Base-by-base conservation (phyloP, 768 basidiomycete species). In the Rhodotorula graminis region DNA sequence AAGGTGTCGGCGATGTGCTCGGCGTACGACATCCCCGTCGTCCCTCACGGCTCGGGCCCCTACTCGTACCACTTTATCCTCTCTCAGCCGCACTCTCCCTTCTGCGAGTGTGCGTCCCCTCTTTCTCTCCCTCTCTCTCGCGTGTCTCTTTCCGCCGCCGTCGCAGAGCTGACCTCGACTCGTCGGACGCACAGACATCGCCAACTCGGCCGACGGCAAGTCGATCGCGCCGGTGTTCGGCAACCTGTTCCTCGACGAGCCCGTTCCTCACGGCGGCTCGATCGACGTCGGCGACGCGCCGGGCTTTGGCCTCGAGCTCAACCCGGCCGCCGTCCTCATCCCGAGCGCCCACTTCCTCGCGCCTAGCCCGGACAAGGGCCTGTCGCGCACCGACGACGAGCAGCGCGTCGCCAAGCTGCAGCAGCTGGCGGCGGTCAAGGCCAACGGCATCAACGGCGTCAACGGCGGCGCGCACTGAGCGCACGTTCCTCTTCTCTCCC, bases 1-100 rank as follows among this genome's bases (percentile, higher is more conserved):
- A 80, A 81, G 70, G 79, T 82, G 65, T 77, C 76, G 61, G 79
- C 81, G 1, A 81, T 82, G 76, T 83, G 83, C 3, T 80, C 82
- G 6, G 83, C 83, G 23, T 84, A 85, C 75, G 84, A 85, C 74
- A 83, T 85, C 59, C 83, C 83, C 37, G 83, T 85, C 58, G 83
- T 84, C 27, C 84, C 84, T 14, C 84, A 84, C 76, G 84, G 84
- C 46, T 82, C 82, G 21, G 84, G 84, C 19, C 83, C 83, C 37
- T 85, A 85, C 40, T 53, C 40, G 25, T 33, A 31, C 49, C 82
- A 83, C 70, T 83, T 83, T 50, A 83, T 83, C 76, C 82, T 84
- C 77, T 80, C 81, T 25, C 84, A 84, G 78, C 77, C 81, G 47
- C 79, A 82, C 76, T 76, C 77, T 19, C 78, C 80, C 29, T 83